Base-by-base conservation (phyloP, 2,329 filamentous ascomycete genomes). In the Aspergillus candidus region DNA sequence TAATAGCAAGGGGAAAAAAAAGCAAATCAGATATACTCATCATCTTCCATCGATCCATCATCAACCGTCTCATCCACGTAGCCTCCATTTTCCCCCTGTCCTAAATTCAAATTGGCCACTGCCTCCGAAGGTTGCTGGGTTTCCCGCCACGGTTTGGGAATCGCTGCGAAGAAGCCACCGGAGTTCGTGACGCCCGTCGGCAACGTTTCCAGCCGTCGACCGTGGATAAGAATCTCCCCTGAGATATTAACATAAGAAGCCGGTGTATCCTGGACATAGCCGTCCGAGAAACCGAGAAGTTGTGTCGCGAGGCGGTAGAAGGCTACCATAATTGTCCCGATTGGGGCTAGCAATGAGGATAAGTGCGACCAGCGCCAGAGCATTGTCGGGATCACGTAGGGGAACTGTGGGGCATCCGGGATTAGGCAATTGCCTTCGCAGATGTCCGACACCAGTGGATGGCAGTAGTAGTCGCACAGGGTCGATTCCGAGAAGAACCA, bases 331-430 rank as follows among this genome's bases (percentile, higher is more conserved):
- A 69, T 43, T 3, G 64, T 54, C 42, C 62, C 52, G 11, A 67
- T 27, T 0, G 66, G 65, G 0, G 54, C 49, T 4, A 64, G 44
- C 11, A 65, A 29, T 3, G 47, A 41, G 0, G 61, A 65, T 5
- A 70, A 47, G 51, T 66, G 63, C 12, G 66, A 65, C 70, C 70
- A 72, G 17, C 70, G 68, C 61, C 61, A 76, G 3, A 79, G 45
- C 56, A 81, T 68, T 3, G 76, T 80, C 3, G 76, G 74, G 4
- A 79, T 67, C 4, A 79, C 76, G 47, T 72, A 77, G 0, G 78
- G 78, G 40, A 72, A 77, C 15, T 65, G 55, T 0, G 79, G 78
- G 8, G 75, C 75, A 48, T 78, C 65, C 14, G 69, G 69, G 35
- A 71, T 65, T 30, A 78, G 63, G 41, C 74, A 75, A 47, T 72